phyloP scores from a whole-genome alignment of 805 yeast genomes.

The Ascoidea asiatica region DNA sequence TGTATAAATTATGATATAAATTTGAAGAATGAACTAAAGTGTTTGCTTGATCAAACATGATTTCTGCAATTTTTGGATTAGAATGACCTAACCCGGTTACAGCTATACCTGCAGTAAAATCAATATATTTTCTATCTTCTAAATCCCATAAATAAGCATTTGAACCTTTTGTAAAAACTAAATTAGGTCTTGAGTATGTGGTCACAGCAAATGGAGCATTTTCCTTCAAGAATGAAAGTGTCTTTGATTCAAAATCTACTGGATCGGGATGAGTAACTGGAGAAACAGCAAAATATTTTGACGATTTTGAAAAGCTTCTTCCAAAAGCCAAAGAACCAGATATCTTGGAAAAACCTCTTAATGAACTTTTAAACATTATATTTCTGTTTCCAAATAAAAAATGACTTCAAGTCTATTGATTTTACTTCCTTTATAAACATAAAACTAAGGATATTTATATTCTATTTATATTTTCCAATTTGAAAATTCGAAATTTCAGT shows the following conservation, averaged over 20 bases:
- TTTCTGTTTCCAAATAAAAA: too few relatives aligned
- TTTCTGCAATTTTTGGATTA: constrained; percentile 57
- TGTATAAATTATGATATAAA: constrained; percentile 71
- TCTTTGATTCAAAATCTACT: constrained; percentile 13
- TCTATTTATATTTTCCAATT: too few relatives aligned
- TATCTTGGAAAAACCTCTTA: too few relatives aligned
- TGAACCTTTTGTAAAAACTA: constrained; percentile 67
- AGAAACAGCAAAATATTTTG: too few relatives aligned
- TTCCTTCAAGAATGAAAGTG: constrained; percentile 26
- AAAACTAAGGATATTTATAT: too few relatives aligned
- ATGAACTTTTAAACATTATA: too few relatives aligned
- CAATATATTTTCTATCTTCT: constrained; percentile 67
- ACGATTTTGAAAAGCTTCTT: too few relatives aligned
- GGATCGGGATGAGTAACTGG: constrained; percentile 11
- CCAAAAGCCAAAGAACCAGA: too few relatives aligned
- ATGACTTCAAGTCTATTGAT: too few relatives aligned
- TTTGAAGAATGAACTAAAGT: constrained; percentile 77
- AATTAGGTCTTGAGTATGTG: constrained; percentile 67
- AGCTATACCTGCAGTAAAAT: constrained; percentile 93
- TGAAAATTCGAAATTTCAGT: too few relatives aligned
- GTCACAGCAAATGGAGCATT: constrained; percentile 50
- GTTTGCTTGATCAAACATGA: constrained; percentile 57
- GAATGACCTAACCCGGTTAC: constrained; percentile 93
- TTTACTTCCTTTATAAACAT: too few relatives aligned
- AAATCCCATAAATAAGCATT: constrained; percentile 76